Evolutionary conservation across 2,329 filamentous ascomycete species (phyloP), one percentile per base, ranked within the genome.

Genomic region (Alternaria dauci): DNA sequence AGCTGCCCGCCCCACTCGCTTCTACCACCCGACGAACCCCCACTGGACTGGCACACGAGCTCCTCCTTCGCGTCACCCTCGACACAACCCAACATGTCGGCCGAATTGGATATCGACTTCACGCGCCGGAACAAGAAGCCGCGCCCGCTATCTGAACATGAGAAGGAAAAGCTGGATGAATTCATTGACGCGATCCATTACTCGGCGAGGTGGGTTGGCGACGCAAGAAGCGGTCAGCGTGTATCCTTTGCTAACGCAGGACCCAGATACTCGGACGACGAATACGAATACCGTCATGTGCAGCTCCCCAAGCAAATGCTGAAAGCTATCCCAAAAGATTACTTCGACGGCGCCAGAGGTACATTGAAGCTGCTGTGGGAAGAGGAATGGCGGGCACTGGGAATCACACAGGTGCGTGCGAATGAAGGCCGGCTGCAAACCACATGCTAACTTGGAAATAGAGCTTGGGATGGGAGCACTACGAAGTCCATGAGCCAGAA

Each of bases 381-480:
- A 80, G 94, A 98, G 69, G 95, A 99, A 82, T 99, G 95, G 95
- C 89, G 95, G 81, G 93, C 91, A 36, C 86, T 99, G 75, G 95
- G 95, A 52, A 99, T 99, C 78, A 99, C 95, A 68, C 94, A 97
- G 89, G 93, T 96, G 73, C 82, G 52, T 26, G 39, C 28, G 5
- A n/a, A 18, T 12, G 7, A 1, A 39, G 14, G 8, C 46, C 7
- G 25, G 39, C 30, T 38, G 5, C 14, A 16, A 14, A 7, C 6
- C 1, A 38, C 41, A 16, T 44, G 42, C 69, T 74, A 53, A 74
- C 48, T 44, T 25, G 14, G 42, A 32, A 32, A 51, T 77, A 98
- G 94, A 98, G 94, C 84, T 84, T 99, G 74, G 95, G 95, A 59
- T 99, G 95, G 95, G 94, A 98, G 79, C 95, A 99, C 80, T 99